phyloP scores from a whole-genome alignment of 1,139 yeast species.

The Sugiyamaella castrensis region DNA sequence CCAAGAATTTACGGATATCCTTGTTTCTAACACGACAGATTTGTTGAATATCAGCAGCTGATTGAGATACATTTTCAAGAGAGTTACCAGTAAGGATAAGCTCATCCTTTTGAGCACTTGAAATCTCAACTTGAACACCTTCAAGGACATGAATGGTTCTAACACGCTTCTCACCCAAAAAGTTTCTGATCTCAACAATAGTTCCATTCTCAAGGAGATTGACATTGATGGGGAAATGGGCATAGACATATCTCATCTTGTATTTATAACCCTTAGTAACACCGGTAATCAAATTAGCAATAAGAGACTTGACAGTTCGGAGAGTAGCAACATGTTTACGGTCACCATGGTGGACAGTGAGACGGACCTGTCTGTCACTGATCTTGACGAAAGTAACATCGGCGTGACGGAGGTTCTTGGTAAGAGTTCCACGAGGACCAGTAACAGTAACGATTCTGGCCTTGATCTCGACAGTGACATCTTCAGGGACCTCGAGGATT shows the following conservation, averaged over 20 bases:
- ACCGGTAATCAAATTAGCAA: conserved; percentile 94
- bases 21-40: conserved; percentile 99
- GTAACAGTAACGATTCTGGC: conserved; percentile 87
- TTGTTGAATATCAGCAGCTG: conserved; percentile 98
- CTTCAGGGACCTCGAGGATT: conserved; percentile 88
- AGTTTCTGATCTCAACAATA: conserved; percentile 95
- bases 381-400: conserved; percentile 89
- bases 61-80: conserved; percentile 95
- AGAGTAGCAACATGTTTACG: conserved; percentile 99
- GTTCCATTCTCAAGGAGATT: conserved; percentile 78
- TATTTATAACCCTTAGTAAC: conserved; percentile 98
- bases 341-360: conserved; percentile 98
- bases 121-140: conserved; percentile 89
- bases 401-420: conserved; percentile 91
- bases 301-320: conserved; percentile 96
- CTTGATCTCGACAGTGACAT: conserved; percentile 86
- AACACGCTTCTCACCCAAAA: conserved; percentile 97
- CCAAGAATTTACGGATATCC: conserved; percentile 99
- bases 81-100: conserved; percentile 92
- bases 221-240: conserved; percentile 99
- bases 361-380: conserved; percentile 68
- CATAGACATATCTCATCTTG: conserved; percentile 99
- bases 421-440: conserved; percentile 97
- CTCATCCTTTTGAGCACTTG: conserved; percentile 91
- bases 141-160: conserved; percentile 81